Evolutionary conservation across 495 filamentous ascomycete genomes (phyloP), one percentile per base, ranked within the genome.

Genomic region (Patellaria atrata): DNA sequence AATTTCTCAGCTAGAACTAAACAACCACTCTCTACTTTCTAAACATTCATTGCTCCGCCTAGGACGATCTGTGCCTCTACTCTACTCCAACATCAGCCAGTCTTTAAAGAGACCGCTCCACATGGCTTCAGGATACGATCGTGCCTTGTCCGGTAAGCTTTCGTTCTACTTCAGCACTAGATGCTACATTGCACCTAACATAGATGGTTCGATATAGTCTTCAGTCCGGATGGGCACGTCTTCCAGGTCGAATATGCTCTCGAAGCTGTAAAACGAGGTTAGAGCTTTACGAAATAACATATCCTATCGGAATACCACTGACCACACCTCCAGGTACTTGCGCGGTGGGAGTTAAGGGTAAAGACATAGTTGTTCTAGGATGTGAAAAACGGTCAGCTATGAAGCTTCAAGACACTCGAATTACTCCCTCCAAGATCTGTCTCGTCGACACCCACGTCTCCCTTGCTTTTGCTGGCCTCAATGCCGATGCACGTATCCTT

Each of bases 161-260:
- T 30, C 19, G n/a, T n/a, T n/a, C n/a, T n/a, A n/a, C n/a, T n/a
- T n/a, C n/a, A n/a, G n/a, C n/a, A n/a, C n/a, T n/a, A n/a, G n/a
- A n/a, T n/a, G n/a, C n/a, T n/a, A n/a, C n/a, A n/a, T n/a, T n/a
- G n/a, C n/a, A n/a, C n/a, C n/a, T n/a, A n/a, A n/a, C n/a, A n/a
- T n/a, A n/a, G n/a, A n/a, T n/a, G n/a, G n/a, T n/a, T n/a, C n/a
- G 46, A 55, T 49, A 62, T 30, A 32, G 38, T 42, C 31, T 53
- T 50, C 47, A 94, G 87, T 67, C 89, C 89, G 46, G 89, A 97
- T 63, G 89, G 89, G 59, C 89, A 97, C 65, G 87, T 97, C 48
- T 96, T 97, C 68, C 89, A 97, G 60, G 89, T 97, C 50, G 89
- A 97, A 68, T 97, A 97, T 70, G 89, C 89, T 38, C 79, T 92